These are phyloP conservation scores for Trypanosoma vivax DNA, from an alignment of 208 protist genomes.

Conservation along the genomic window DNA sequence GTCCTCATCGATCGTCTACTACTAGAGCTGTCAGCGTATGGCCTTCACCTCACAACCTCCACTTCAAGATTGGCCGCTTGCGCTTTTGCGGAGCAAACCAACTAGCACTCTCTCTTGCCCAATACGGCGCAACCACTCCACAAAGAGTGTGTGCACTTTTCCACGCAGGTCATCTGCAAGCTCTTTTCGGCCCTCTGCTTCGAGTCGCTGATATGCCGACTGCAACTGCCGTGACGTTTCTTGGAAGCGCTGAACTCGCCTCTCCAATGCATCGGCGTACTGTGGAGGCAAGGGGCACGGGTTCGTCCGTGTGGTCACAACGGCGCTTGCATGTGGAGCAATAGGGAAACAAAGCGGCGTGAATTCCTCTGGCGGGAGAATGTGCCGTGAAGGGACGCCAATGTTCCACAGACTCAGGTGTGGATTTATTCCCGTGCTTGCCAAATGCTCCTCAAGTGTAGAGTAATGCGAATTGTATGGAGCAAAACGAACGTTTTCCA, in stretches of 20 bases:
- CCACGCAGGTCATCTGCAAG: slow-evolving; percentile 61
- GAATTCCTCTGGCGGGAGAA: slow-evolving; percentile 81
- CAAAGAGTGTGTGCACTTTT: slow-evolving; percentile 72
- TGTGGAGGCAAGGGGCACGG: slow-evolving; percentile 62
- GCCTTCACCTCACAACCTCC: not conserved
- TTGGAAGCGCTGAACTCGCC: slow-evolving; percentile 62
- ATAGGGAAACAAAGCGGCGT: slow-evolving; percentile 70
- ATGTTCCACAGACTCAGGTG: slow-evolving; percentile 86
- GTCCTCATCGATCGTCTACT: not conserved
- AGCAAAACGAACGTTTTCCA: slow-evolving; percentile 66
- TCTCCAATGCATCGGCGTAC: slow-evolving; percentile 61
- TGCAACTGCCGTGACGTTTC: slow-evolving; percentile 69
- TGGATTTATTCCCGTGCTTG: slow-evolving; percentile 72
- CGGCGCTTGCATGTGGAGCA: slow-evolving; percentile 37
- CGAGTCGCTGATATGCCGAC: slow-evolving; percentile 48
- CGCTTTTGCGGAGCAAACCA: slow-evolving; percentile 45
- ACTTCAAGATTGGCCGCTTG: slow-evolving; percentile 1
- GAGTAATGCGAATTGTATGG: slow-evolving; percentile 89
- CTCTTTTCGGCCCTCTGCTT: slow-evolving; percentile 63
- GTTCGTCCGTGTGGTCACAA: slow-evolving; percentile 69
- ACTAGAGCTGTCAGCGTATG: not conserved
- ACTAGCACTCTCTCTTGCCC: slow-evolving; percentile 68
- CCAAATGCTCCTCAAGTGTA: slow-evolving; percentile 79
- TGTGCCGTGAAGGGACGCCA: slow-evolving; percentile 49
- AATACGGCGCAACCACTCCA: slow-evolving; percentile 76